Evolutionary conservation across 2,329 filamentous ascomycete species (phyloP).

Genomic region (Triangularia setosa): DNA sequence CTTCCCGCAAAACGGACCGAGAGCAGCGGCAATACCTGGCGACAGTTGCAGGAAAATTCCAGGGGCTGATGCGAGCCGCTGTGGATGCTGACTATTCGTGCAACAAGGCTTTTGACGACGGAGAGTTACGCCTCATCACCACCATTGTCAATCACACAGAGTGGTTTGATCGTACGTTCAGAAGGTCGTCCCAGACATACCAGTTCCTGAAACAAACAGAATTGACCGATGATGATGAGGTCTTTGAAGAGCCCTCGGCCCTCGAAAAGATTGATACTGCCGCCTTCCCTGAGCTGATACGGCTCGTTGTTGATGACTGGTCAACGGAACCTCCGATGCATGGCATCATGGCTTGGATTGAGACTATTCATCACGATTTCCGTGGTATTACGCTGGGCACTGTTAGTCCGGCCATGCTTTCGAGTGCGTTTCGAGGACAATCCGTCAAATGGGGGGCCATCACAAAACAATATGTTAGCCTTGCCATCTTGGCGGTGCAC

Average conservation of each 20-base stretch:
- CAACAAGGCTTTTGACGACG: slow-evolving; percentile 28
- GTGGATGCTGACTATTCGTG: slow-evolving; percentile 36
- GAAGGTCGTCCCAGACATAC: neutral
- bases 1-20: slow-evolving; percentile 26
- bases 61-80: slow-evolving; percentile 27
- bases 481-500: slow-evolving; percentile 50
- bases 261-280: neutral
- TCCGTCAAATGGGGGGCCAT: slow-evolving; percentile 50
- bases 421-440: slow-evolving; percentile 49
- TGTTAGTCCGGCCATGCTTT: slow-evolving; percentile 41
- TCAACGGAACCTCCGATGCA: slow-evolving; percentile 17
- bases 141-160: slow-evolving; percentile 32
- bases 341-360: slow-evolving; percentile 44
- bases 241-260: neutral
- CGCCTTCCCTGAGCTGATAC: slow-evolving; percentile 23
- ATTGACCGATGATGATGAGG: neutral
- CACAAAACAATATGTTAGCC: slow-evolving; percentile 46
- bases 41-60: slow-evolving; percentile 32
- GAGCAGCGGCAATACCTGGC: slow-evolving; percentile 36
- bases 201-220: neutral
- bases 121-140: slow-evolving; percentile 36
- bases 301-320: slow-evolving; percentile 26
- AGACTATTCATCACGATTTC: slow-evolving; percentile 38
- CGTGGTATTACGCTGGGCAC: slow-evolving; percentile 55
- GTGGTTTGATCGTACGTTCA: neutral